Evolutionary conservation across 1,284 basidiomycete genomes (phyloP), one percentile per base, ranked within the genome.

Genomic region (Pseudozyma tsukubaensis): DNA sequence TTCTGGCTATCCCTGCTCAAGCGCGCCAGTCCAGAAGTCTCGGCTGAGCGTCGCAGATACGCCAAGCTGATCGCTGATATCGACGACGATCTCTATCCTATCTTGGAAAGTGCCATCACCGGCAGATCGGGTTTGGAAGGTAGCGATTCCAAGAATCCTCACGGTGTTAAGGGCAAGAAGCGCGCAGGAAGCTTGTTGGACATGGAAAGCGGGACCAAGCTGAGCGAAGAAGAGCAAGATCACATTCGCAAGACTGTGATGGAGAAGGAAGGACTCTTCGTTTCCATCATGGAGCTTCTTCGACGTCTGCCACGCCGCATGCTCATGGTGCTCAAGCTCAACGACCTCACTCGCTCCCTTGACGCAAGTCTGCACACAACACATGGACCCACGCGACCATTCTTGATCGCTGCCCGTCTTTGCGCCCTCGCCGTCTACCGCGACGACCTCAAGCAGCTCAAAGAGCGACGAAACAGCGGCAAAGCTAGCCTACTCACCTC

Each of bases 321-420:
- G 82, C 75, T 84, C 16, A 84, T 84, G 83, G 82, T 84, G 4
- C 71, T 84, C 37, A 84, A 84, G 60, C 77, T 84, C 55, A 84
- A 84, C 62, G 83, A 84, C 55, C 72, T 84, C 14, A 79, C 80
- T 11, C 77, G 83, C 32, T 81, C 94, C 88, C 84, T 89, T 11
- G 88, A 89, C 69, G 80, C 84, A n/a, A 86, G 86, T 50, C 77
- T 89, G 43, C 85, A 87, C 24, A 89, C 88, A 0, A 89, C 88
- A 0, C 88, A 89, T 73, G 86, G 87, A 7, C 82, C 79, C 5
- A 80, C 83, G 1, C 77, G 85, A 21, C 78, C 80, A 18, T 99
- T 97, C 85, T 85, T 98, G 42, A 92, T 98, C 66, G 92, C 92
- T 7, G 94, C 94, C 0, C 92, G 93, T 78, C 97, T 93, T 85